Percentiles rank a stretch among this genome's conserved stretches.
Evolutionary conservation across 805 yeast species (phyloP).

Genomic region (Saccharomyces kudriavzevii): DNA sequence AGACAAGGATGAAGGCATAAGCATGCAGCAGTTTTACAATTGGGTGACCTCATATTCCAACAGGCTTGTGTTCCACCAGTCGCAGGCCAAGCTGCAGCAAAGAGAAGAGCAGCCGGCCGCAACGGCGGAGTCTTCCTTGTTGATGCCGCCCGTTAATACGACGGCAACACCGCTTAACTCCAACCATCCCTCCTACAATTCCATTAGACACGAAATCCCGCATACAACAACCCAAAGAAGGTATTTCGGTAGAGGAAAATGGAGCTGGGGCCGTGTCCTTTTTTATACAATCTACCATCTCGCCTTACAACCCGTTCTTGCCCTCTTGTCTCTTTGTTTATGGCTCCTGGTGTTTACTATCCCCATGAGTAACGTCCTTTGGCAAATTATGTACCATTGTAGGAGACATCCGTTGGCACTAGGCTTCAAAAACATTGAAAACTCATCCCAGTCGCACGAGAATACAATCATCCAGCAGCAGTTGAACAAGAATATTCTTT

Average conservation of each 20-base stretch:
- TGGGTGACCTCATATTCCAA: conserved; percentile 78
- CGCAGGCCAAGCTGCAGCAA: conserved; percentile 10
- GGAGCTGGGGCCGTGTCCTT: conserved; percentile 76
- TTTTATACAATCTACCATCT: conserved; percentile 67
- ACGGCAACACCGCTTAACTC: conserved; percentile 11
- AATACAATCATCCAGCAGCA: conserved; percentile 1
- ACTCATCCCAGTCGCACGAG: conserved; percentile 14
- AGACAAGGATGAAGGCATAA: conserved; percentile 82
- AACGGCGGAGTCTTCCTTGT: not conserved
- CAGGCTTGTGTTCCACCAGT: conserved; percentile 59
- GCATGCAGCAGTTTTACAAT: conserved; percentile 72
- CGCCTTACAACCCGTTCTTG: conserved; percentile 59
- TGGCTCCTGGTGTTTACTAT: conserved; percentile 86
- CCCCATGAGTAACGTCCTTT: conserved; percentile 82
- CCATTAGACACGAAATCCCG: conserved; percentile 25
- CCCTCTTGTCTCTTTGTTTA: conserved; percentile 46
- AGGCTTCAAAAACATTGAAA: conserved; percentile 56
- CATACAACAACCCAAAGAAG: conserved; percentile 36
- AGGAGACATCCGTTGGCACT: conserved; percentile 87
- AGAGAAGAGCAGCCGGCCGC: not conserved
- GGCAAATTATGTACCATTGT: conserved; percentile 62
- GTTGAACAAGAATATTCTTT: conserved; percentile 47
- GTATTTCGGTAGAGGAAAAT: conserved; percentile 83
- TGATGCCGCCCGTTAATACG: not conserved
- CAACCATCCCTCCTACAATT: conserved; percentile 20